Conservation (phyloP, 345 rosid genomes). For the thale cress (Arabidopsis thaliana) region TAIR10.1 NC_003074.8:2196501-2197000, state of each 20-base stretch:
- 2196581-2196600: background rate
- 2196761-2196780: no score
- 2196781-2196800: background rate
- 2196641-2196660: no score
- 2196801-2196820: background rate
- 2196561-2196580: slow-evolving; percentile 30
- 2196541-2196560: slow-evolving; percentile 39
- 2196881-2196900: background rate
- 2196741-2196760: no score
- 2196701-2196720: no score
- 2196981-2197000: slow-evolving; percentile 36
- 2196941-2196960: slow-evolving; percentile 39
- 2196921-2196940: slow-evolving; percentile 18
- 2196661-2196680: no score
- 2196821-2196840: background rate
- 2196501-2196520: slow-evolving; percentile 53
- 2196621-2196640: background rate
- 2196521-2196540: slow-evolving; percentile 22
- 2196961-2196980: slow-evolving; percentile 45
- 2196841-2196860: background rate
- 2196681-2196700: no score
- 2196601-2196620: slow-evolving; percentile 12
- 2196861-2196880: background rate
- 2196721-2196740: no score
- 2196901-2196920: slow-evolving; percentile 16